These are phyloP conservation scores for Bassia scoparia DNA, from an alignment of 148 eudicot species.

Conservation along the genomic window DNA sequence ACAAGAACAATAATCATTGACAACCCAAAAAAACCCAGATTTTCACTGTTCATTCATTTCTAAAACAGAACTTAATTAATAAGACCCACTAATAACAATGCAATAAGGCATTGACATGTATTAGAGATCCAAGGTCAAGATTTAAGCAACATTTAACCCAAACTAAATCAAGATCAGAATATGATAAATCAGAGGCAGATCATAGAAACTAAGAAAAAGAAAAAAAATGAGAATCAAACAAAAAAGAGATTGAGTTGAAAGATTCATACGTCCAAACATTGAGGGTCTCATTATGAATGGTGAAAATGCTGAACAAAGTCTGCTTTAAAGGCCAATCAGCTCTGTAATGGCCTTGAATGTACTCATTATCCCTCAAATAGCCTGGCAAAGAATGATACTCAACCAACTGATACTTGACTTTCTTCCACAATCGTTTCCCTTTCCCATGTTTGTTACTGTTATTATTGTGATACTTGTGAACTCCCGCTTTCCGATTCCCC, in stretches of 20 bases:
- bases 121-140: not conserved
- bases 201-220: not conserved
- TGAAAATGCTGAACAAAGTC: constrained; percentile 60
- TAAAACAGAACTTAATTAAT: no score
- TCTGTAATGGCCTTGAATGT: constrained; percentile 65
- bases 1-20: no score
- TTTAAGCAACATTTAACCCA: not conserved
- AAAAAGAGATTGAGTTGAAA: not conserved
- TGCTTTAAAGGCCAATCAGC: constrained; percentile 85
- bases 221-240: not conserved
- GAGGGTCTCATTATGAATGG: constrained; percentile 86
- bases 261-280: constrained; percentile 87
- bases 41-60: no score
- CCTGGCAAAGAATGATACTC: constrained; percentile 77
- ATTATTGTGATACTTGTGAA: not conserved
- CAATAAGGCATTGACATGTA: not conserved
- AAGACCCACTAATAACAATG: no score
- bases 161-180: constrained; percentile 6
- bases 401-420: constrained; percentile 77
- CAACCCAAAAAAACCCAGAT: no score
- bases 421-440: constrained; percentile 82
- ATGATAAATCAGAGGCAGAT: not conserved
- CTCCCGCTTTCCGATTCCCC: not conserved
- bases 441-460: constrained; percentile 37
- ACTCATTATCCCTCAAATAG: constrained; percentile 84